Conservation (phyloP, 2,329 filamentous ascomycete genomes). For the Cladorrhinum sp. region DNA sequence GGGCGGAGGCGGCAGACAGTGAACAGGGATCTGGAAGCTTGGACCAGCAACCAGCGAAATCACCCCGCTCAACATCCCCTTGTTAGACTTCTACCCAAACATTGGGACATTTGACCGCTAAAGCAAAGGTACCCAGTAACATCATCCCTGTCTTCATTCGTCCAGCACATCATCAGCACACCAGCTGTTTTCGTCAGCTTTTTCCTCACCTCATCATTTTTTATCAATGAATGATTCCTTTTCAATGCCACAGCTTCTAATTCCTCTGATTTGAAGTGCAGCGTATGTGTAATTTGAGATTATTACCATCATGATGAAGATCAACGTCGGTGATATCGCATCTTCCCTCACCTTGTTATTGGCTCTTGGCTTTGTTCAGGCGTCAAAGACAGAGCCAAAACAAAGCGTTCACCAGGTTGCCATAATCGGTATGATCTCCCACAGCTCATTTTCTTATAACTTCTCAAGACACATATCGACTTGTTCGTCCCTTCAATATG, state of each 20-base stretch:
- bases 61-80: not conserved
- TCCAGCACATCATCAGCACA: not conserved
- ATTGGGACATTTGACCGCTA: not conserved
- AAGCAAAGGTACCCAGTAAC: conserved; percentile 9
- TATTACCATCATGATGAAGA: conserved; percentile 12
- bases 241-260: not conserved
- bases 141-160: not conserved
- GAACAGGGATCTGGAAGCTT: conserved; percentile 21
- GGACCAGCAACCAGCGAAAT: conserved; percentile 18
- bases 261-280: too few relatives aligned
- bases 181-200: not conserved
- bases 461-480: too few relatives aligned
- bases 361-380: not conserved
- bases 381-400: not conserved
- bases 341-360: conserved; percentile 7
- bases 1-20: conserved; percentile 27
- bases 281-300: not conserved
- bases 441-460: not conserved
- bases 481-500: too few relatives aligned
- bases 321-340: not conserved
- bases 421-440: conserved; percentile 29
- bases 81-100: not conserved
- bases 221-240: not conserved
- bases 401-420: conserved; percentile 29
- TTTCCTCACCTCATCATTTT: not conserved